Percentiles rank a stretch among this genome's conserved stretches.
Evolutionary conservation across 148 eudicot species (phyloP).

Genomic region (Polygonum aviculare): DNA sequence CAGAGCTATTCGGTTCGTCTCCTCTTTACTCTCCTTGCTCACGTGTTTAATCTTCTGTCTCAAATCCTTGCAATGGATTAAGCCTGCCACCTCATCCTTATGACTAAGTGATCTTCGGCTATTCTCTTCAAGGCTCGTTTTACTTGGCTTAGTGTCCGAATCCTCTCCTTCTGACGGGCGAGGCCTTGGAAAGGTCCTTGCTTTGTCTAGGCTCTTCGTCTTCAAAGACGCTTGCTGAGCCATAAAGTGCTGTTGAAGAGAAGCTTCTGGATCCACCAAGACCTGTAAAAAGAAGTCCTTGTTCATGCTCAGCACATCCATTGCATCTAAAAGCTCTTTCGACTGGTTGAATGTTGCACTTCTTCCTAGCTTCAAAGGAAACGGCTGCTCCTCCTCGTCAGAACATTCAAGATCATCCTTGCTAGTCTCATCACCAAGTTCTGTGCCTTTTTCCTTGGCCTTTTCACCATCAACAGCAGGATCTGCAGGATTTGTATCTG

Average conservation of each 20-base stretch:
- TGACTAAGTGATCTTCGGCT: not conserved
- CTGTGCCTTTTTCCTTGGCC: not conserved
- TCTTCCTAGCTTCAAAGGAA: constrained; percentile 12
- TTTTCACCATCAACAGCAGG: not conserved
- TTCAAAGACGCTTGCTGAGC: constrained; percentile 14
- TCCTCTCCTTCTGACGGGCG: not conserved
- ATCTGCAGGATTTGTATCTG: not conserved
- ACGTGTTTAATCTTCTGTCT: constrained; percentile 51
- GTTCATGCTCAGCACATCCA: constrained; percentile 33
- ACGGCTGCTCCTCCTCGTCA: constrained; percentile 6
- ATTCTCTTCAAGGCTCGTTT: not conserved
- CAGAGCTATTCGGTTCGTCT: constrained; percentile 56
- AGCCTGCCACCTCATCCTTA: constrained; percentile 12
- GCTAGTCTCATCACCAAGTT: not conserved
- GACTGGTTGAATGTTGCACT: constrained; percentile 36
- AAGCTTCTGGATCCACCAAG: constrained; percentile 32
- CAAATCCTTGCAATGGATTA: constrained; percentile 43
- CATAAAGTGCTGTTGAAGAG: constrained; percentile 23
- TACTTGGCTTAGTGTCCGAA: not conserved
- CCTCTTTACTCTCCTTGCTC: constrained; percentile 62
- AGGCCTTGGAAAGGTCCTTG: constrained; percentile 40
- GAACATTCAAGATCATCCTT: constrained; percentile 14
- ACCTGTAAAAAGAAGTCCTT: constrained; percentile 46
- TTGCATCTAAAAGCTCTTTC: constrained; percentile 36
- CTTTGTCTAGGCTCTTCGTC: constrained; percentile 28